Evolutionary conservation across 345 rosid species (phyloP), one percentile per base, ranked within the genome.

Genomic region (Erucastrum elatum): DNA sequence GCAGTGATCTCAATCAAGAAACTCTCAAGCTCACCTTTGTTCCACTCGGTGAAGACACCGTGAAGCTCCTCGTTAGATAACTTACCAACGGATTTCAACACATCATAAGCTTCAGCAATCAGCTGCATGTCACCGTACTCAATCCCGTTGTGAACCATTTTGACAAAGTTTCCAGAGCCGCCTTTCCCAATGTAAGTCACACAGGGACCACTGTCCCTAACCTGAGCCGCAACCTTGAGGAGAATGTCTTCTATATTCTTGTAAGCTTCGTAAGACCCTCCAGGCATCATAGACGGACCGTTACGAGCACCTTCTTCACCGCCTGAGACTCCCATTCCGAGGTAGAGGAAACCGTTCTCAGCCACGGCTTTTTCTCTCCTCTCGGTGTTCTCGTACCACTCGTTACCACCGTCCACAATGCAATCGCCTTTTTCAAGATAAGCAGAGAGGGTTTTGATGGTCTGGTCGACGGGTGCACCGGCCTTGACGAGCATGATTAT

Each of bases 361-460:
- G 89, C 80, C 84, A 87, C 66, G 5, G 89, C 90, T 73, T 90
- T 89, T 80, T 84, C 90, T 76, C 97, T 88, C 82, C 97, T 90
- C 88, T 94, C 97, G 0, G 98, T 92, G 85, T 94, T 94, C 83
- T 92, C 97, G n/a, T 94, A 94, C 98, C 98, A 94, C 73, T 94
- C 97, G n/a, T 94, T 94, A 70, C 97, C 98, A 71, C 98, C 98
- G 77, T 94, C 98, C 1, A 92, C 88, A 25, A 94, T 94, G 76
- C 98, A 94, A 64, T 92, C 98, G 60, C 97, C 98, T 75, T 92
- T 88, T 78, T 94, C 98, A 90, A 94, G 63, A 82, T 85, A 88
- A 16, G 90, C 86, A 30, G 96, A 87, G 60, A 94, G 95, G 29
- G 94, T 89, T 84, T 90, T 87, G 71, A 94, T 94, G 59, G 97